Percentiles rank a stretch among this genome's conserved stretches.
Conservation (phyloP, 306 rosid species). For the Ormosia emarginata region DNA sequence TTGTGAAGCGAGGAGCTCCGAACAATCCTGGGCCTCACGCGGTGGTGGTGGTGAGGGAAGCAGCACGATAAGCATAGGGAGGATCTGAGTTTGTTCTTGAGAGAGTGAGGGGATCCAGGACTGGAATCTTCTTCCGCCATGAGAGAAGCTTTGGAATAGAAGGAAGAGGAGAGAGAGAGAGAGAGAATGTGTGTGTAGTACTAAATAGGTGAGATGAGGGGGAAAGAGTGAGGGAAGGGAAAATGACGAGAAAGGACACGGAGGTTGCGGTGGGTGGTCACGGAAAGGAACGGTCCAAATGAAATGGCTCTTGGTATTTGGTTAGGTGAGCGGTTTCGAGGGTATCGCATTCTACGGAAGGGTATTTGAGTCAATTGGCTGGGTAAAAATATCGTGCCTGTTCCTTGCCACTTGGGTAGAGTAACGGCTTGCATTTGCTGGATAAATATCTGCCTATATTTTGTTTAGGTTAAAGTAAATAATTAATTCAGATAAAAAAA, state of each 20-base stretch:
- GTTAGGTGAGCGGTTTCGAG: not conserved
- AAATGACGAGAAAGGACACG: slow-evolving; percentile 36
- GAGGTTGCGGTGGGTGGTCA: slow-evolving; percentile 16
- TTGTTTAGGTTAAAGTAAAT: too few relatives aligned
- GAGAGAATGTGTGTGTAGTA: not conserved
- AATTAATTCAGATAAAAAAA: too few relatives aligned
- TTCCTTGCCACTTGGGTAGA: not conserved
- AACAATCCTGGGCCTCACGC: slow-evolving; percentile 26
- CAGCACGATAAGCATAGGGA: slow-evolving; percentile 43
- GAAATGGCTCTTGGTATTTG: not conserved
- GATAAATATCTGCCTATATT: too few relatives aligned
- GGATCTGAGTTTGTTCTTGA: slow-evolving; percentile 38
- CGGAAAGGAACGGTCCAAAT: not conserved
- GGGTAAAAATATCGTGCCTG: not conserved
- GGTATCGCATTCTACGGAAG: not conserved
- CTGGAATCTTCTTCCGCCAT: slow-evolving; percentile 33
- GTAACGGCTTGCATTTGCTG: not conserved
- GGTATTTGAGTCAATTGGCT: not conserved
- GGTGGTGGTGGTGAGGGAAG: slow-evolving; percentile 29
- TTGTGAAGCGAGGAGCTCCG: slow-evolving; percentile 34
- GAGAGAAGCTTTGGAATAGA: not conserved
- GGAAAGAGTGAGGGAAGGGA: not conserved
- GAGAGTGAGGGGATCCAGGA: slow-evolving; percentile 32
- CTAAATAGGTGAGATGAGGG: not conserved
- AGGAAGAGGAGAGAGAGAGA: not conserved